A percentile compares a stretch with the other conserved stretches of the same genome.
These are phyloP conservation scores for Daldinia eschscholtzii DNA, from an alignment of 2,329 filamentous ascomycete genomes.

Conservation along the genomic window DNA sequence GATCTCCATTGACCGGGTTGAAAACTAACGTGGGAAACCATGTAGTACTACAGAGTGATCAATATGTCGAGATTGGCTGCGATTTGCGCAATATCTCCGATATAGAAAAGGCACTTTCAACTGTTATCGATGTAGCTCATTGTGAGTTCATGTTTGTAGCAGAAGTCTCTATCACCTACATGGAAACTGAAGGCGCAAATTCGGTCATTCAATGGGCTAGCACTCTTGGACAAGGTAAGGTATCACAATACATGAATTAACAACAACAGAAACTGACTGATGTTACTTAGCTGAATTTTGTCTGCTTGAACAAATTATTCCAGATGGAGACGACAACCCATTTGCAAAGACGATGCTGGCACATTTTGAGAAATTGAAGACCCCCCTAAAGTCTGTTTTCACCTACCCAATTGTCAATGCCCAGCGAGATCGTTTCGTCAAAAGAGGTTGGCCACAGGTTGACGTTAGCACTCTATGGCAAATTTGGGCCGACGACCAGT, in stretches of 20 bases:
- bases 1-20: conserved; percentile 62
- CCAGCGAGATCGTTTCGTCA: conserved; percentile 76
- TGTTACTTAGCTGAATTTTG: conserved; percentile 76
- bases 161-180: conserved; percentile 92
- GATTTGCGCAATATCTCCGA: conserved; percentile 77
- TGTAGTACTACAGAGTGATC: conserved; percentile 72
- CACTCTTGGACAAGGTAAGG: conserved; percentile 73
- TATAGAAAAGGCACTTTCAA: conserved; percentile 70
- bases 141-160: conserved; percentile 82
- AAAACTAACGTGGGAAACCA: conserved; percentile 57
- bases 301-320: conserved; percentile 87
- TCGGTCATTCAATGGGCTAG: conserved; percentile 83
- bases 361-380: conserved; percentile 85
- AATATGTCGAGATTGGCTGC: conserved; percentile 84
- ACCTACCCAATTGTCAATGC: conserved; percentile 75
- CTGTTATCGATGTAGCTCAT: conserved; percentile 68
- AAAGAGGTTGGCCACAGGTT: conserved; percentile 75
- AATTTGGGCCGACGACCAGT: conserved; percentile 78
- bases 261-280: conserved; percentile 29
- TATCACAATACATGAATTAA: conserved; percentile 11
- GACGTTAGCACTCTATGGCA: conserved; percentile 81
- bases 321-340: conserved; percentile 80
- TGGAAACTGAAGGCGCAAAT: conserved; percentile 81
- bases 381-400: conserved; percentile 79
- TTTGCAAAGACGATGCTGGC: conserved; percentile 88